Evolutionary conservation across 1,139 yeast genomes (phyloP).

Genomic region (Candida sojae): DNA sequence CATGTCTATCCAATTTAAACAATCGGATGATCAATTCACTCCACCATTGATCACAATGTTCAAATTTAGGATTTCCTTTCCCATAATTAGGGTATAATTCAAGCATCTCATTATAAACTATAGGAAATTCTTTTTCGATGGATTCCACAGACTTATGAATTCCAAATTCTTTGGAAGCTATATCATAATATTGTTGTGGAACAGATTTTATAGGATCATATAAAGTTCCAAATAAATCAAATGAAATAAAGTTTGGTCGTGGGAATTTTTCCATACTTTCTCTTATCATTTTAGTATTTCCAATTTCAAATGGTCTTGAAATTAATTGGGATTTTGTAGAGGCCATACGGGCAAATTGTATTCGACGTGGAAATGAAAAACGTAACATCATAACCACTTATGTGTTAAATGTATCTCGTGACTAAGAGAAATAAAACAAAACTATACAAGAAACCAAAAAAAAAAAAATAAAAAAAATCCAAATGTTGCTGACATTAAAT

Average conservation of each 20-base stretch:
- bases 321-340: slow-evolving; percentile 15
- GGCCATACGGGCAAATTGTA: slow-evolving; percentile 1
- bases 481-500: neutral
- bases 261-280: slow-evolving; percentile 33
- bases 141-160: slow-evolving; percentile 30
- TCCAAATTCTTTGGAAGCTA: slow-evolving; percentile 47
- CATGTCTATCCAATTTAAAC: slow-evolving; percentile 30
- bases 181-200: slow-evolving; percentile 49
- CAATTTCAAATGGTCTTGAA: slow-evolving; percentile 30
- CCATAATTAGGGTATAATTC: slow-evolving; percentile 62
- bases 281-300: slow-evolving; percentile 26
- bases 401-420: too few relatives aligned
- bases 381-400: neutral
- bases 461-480: neutral
- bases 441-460: neutral
- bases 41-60: slow-evolving; percentile 59
- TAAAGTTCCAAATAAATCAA: slow-evolving; percentile 69
- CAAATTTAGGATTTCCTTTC: slow-evolving; percentile 28
- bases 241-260: slow-evolving; percentile 54
- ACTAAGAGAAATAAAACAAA: neutral
- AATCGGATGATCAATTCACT: slow-evolving; percentile 43
- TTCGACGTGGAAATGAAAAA: neutral
- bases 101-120: slow-evolving; percentile 25
- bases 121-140: slow-evolving; percentile 31
- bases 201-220: slow-evolving; percentile 60